Evolutionary conservation across 345 rosid genomes (phyloP), one percentile per base, ranked within the genome.

Genomic region (Noccaea bulbosa): DNA sequence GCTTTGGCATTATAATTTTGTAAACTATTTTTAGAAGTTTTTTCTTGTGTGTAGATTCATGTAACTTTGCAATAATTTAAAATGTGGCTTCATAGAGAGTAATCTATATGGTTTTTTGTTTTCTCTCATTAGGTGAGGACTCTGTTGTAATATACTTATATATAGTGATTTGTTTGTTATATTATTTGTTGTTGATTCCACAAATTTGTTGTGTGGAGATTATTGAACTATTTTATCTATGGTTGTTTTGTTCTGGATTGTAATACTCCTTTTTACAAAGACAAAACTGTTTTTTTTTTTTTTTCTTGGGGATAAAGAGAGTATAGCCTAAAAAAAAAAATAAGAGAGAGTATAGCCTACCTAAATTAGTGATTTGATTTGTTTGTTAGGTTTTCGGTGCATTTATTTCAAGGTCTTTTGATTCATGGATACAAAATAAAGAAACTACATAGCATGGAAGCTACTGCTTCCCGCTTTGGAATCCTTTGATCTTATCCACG

Each of bases 1-100:
- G 69, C 73, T 52, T 22, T 44, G 58, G 44, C 64, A 44, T 33
- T 16, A 68, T 74, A 67, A 33, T 60, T 74, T 67, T 74, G 60
- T 34, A 33, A 16, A 67, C 20, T 61, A 12, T 38, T 15, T 44
- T 46, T 54, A 61, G 59, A 43, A 68, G 58, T 12, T 45, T 67
- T 38, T 6, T 39, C 4, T n/a, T 71, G n/a, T 61, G 48, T 67
- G 56, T 50, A 67, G 57, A 47, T 66, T 74, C 34, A 50, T 65
- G 47, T 44, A 74, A 11, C 8, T 51, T 59, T 74, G 55, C 22
- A 51, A 11, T 55, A 64, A 47, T 47, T 5, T 16, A 14, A 46
- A 62, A 54, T 65, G 71, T 55, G 55, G 65, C 8, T 46, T 57
- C 35, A 37, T 37, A 38, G 6, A 72, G 27, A 43, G 30, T 27